Evolutionary conservation across 768 basidiomycete species (phyloP).

Genomic region (Amanita phalloides): DNA sequence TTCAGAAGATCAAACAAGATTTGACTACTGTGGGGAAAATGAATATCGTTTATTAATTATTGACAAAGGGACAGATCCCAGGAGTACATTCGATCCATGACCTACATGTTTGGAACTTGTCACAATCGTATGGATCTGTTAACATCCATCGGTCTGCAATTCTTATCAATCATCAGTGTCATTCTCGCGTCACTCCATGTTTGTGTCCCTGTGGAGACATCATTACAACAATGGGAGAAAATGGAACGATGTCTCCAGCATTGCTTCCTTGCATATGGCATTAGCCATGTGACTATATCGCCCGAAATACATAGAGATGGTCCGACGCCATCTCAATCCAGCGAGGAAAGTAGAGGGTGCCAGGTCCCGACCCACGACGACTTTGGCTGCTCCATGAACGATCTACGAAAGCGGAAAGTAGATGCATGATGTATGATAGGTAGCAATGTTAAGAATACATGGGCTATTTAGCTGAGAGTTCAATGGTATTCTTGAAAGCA

Average conservation of each 20-base stretch:
- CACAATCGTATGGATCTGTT: constrained; percentile 32
- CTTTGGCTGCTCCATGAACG: constrained; percentile 31
- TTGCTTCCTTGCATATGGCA: constrained; percentile 41
- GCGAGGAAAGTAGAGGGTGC: constrained; percentile 21
- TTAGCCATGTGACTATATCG: constrained; percentile 44
- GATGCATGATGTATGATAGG: constrained; percentile 7
- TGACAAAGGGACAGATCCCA: constrained; percentile 22
- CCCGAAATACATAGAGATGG: constrained; percentile 32
- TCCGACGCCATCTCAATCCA: constrained; percentile 18
- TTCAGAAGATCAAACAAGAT: constrained; percentile 37
- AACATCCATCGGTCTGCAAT: not conserved
- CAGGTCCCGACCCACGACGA: constrained; percentile 26
- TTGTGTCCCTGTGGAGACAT: constrained; percentile 34
- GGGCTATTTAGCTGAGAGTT: constrained; percentile 43
- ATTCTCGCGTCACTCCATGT: constrained; percentile 46
- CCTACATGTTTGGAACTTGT: constrained; percentile 46
- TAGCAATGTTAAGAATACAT: constrained; percentile 5
- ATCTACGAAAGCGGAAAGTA: constrained; percentile 23
- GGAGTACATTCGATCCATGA: constrained; percentile 39
- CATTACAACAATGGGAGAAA: constrained; percentile 38
- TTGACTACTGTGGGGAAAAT: constrained; percentile 26
- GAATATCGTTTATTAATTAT: not conserved
- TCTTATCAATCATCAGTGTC: constrained; percentile 18
- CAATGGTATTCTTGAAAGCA: constrained; percentile 89
- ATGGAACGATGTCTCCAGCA: constrained; percentile 37